Conservation (phyloP, 2,329 filamentous ascomycete genomes). For the Epichloe amarillans region DNA sequence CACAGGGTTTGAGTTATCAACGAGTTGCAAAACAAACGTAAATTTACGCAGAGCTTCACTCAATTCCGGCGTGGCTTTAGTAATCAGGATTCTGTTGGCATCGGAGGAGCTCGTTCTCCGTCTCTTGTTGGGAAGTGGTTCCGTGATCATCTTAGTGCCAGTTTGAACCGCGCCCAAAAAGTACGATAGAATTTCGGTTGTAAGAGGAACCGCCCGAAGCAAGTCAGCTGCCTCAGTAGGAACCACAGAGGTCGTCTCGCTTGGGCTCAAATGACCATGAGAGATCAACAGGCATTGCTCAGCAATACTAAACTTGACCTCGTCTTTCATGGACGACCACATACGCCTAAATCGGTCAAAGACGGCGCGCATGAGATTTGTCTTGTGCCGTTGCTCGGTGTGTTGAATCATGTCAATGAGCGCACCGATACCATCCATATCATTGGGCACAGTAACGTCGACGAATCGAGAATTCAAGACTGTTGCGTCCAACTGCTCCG, state of each 20-base stretch:
- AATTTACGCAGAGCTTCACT: constrained; percentile 58
- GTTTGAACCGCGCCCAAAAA: constrained; percentile 66
- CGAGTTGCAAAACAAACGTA: constrained; percentile 76
- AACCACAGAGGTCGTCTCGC: constrained; percentile 22
- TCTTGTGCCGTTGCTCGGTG: constrained; percentile 23
- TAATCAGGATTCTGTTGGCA: constrained; percentile 43
- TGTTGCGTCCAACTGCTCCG: constrained; percentile 29
- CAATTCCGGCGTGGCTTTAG: constrained; percentile 51
- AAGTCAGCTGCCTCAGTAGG: constrained; percentile 56
- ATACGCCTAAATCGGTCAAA: constrained; percentile 58
- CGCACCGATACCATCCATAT: constrained; percentile 36
- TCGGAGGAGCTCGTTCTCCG: constrained; percentile 66
- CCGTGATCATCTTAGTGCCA: constrained; percentile 57
- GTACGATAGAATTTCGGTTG: constrained; percentile 55
- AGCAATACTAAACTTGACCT: constrained; percentile 45
- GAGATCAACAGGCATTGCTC: constrained; percentile 50
- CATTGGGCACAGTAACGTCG: constrained; percentile 40
- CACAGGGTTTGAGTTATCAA: constrained; percentile 67
- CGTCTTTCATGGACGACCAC: constrained; percentile 59
- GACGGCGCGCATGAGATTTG: constrained; percentile 46
- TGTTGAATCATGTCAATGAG: constrained; percentile 35
- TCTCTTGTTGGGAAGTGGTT: constrained; percentile 63
- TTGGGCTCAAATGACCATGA: constrained; percentile 27
- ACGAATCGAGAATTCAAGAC: constrained; percentile 31
- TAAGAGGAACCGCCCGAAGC: constrained; percentile 58